These are phyloP conservation scores for Cicer bijugum DNA, from an alignment of 306 rosid genomes.

Conservation along the genomic window DNA sequence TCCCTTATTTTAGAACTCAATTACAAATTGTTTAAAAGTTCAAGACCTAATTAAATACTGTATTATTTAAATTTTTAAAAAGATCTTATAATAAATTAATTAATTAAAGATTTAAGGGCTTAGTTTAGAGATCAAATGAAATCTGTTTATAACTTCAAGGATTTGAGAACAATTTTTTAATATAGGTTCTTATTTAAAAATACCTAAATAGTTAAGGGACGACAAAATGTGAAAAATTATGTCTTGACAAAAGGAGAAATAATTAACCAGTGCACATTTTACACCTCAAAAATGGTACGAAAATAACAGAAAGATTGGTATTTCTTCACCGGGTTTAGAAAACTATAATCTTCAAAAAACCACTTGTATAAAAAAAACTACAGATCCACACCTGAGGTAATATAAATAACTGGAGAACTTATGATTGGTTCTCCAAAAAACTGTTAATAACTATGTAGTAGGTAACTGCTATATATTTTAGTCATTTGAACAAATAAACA, in stretches of 20 bases:
- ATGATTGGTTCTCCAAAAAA: not conserved
- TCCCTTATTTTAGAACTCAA: too few relatives aligned
- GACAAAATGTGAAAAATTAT: not conserved
- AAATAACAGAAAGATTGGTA: conserved; percentile 6
- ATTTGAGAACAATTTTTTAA: too few relatives aligned
- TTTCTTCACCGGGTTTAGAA: conserved; percentile 27
- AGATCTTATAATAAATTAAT: too few relatives aligned
- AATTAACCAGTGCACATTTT: not conserved
- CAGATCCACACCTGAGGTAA: conserved; percentile 38
- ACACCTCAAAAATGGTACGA: not conserved
- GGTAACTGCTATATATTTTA: conserved; percentile 11
- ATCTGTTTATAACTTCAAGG: too few relatives aligned
- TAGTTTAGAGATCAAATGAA: too few relatives aligned
- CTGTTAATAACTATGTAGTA: conserved; percentile 2
- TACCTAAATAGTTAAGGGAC: too few relatives aligned
- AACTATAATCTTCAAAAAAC: conserved; percentile 39
- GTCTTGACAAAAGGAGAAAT: not conserved
- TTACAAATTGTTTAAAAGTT: too few relatives aligned
- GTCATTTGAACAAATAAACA: conserved; percentile 18
- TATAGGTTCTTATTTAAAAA: too few relatives aligned
- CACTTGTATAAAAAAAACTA: not conserved
- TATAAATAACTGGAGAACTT: conserved; percentile 13
- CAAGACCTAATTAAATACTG: too few relatives aligned
- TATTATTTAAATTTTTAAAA: too few relatives aligned
- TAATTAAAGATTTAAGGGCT: too few relatives aligned